Evolutionary conservation across 176 grass and related monocot species (phyloP).

Genomic region (Panicum miliaceum): DNA sequence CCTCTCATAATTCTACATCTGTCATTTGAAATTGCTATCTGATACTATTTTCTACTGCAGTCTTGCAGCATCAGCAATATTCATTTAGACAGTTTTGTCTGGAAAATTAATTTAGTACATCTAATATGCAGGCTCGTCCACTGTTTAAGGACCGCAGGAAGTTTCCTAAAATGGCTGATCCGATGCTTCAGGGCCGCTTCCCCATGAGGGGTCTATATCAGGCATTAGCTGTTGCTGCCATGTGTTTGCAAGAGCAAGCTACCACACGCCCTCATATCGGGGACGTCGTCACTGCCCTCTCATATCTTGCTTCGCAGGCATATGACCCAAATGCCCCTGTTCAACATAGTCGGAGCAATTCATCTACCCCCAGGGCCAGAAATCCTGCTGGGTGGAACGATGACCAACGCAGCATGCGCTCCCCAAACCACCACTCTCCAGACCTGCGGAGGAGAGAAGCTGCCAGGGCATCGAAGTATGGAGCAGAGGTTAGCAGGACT

Average conservation of each 20-base stretch:
- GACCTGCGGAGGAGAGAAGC: constrained; percentile 58
- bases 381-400: constrained; percentile 43
- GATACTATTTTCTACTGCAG: not conserved
- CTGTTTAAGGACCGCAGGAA: constrained; percentile 94
- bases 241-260: constrained; percentile 99
- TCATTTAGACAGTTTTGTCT: constrained; percentile 15
- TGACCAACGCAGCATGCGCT: constrained; percentile 46
- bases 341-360: constrained; percentile 57
- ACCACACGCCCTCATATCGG: constrained; percentile 89
- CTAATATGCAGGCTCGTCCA: constrained; percentile 83
- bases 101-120: constrained; percentile 32
- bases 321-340: constrained; percentile 76
- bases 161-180: constrained; percentile 96
- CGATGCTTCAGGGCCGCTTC: constrained; percentile 75
- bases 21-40: not conserved
- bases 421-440: constrained; percentile 76
- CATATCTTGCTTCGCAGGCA: constrained; percentile 93
- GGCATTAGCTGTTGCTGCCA: constrained; percentile 94
- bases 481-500: constrained; percentile 58
- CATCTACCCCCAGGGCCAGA: constrained; percentile 70
- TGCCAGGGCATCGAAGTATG: constrained; percentile 46
- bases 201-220: constrained; percentile 97
- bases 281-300: constrained; percentile 96
- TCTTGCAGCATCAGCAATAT: not conserved
- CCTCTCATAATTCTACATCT: not conserved